phyloP scores from a whole-genome alignment of 208 protist genomes.

The Wallacemonas sp. region DNA sequence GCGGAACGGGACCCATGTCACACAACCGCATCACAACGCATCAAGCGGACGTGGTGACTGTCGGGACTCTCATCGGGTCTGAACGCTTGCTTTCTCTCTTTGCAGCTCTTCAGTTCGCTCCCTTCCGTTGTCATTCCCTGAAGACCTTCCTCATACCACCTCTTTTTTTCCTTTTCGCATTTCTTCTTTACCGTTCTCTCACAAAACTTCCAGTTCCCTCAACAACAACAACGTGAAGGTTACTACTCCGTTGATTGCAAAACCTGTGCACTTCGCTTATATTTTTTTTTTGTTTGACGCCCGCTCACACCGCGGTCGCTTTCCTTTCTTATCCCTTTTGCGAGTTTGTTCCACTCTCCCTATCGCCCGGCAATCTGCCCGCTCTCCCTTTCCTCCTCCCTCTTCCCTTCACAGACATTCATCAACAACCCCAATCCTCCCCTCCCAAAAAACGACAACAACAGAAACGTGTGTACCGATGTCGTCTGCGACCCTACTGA shows the following conservation, averaged over 20 bases:
- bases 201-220: no score
- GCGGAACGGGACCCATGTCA: no score
- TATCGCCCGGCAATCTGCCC: no score
- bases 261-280: neutral
- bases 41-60: no score
- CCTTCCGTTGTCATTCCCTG: no score
- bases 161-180: no score
- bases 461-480: no score
- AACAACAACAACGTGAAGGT: neutral
- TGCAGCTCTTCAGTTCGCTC: neutral
- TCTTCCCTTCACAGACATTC: neutral
- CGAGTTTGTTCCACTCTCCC: no score
- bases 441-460: no score
- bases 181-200: neutral
- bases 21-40: no score
- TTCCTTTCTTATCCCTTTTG: constrained; percentile 7
- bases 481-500: constrained; percentile 30
- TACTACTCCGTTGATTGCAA: neutral
- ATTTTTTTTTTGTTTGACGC: neutral
- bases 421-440: no score
- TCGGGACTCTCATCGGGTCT: neutral
- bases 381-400: neutral
- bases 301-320: neutral
- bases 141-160: no score
- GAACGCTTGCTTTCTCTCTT: neutral